phyloP scores from a whole-genome alignment of 306 rosid genomes.

The Cucumis cinereus region DNA sequence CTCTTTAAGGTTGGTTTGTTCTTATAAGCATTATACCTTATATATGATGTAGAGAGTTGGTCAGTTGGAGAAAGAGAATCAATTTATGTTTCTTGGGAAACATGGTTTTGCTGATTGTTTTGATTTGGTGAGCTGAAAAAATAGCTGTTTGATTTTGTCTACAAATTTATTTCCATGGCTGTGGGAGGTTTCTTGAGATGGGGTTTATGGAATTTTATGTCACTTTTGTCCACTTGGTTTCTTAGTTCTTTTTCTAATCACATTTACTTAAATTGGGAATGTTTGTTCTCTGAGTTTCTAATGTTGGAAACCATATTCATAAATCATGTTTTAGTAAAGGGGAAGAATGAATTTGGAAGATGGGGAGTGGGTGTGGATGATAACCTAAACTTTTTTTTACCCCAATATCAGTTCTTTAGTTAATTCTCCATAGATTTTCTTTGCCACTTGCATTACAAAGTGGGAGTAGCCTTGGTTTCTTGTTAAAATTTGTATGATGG shows the following conservation, averaged over 20 bases:
- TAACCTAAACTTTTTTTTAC: slow-evolving; percentile 20
- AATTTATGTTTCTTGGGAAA: slow-evolving; percentile 54
- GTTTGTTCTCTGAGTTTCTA: neutral
- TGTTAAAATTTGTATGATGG: neutral
- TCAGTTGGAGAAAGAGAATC: neutral
- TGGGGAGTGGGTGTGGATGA: slow-evolving; percentile 34
- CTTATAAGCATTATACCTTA: neutral
- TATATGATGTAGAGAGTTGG: neutral
- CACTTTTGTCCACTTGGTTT: neutral
- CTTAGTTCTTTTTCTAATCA: neutral
- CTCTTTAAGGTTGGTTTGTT: neutral
- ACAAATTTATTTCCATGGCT: neutral
- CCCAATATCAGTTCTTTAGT: neutral
- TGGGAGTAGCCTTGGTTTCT: neutral
- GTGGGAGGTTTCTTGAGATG: neutral
- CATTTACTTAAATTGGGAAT: neutral
- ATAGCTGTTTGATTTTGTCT: neutral
- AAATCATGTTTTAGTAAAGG: neutral
- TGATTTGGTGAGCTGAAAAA: slow-evolving; percentile 75
- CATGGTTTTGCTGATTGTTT: slow-evolving; percentile 25
- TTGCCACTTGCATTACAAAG: neutral
- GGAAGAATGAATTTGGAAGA: slow-evolving; percentile 1
- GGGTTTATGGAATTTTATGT: neutral
- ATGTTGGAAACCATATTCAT: neutral
- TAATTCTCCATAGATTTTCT: neutral